phyloP scores from a whole-genome alignment of 768 basidiomycete genomes.

The Agaricus blazei region DNA sequence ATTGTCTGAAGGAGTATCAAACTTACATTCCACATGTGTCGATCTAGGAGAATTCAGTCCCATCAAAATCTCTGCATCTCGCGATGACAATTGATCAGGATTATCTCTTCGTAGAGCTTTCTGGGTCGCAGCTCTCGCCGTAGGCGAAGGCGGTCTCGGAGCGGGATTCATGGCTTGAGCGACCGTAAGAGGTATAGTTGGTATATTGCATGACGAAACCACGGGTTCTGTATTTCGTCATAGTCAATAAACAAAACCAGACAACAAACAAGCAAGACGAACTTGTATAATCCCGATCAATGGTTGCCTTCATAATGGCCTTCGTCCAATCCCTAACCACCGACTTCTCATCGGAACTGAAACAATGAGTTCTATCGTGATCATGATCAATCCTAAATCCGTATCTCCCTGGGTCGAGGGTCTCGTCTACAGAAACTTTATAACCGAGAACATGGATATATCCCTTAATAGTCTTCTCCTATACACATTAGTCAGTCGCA shows the following conservation, averaged over 20 bases:
- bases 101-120: slow-evolving; percentile 82
- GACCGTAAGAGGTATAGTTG: slow-evolving; percentile 90
- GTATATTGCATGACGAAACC: slow-evolving; percentile 93
- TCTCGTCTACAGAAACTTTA: slow-evolving; percentile 90
- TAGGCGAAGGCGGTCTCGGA: slow-evolving; percentile 90
- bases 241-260: slow-evolving; percentile 12
- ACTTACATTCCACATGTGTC: slow-evolving; percentile 10
- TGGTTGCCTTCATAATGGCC: slow-evolving; percentile 98
- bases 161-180: slow-evolving; percentile 97
- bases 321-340: slow-evolving; percentile 99
- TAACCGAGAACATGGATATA: slow-evolving; percentile 90
- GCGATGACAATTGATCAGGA: slow-evolving; percentile 71
- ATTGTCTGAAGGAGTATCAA: no score
- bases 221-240: slow-evolving; percentile 62
- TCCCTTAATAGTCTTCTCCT: slow-evolving; percentile 97
- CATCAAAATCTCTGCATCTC: slow-evolving; percentile 77
- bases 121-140: slow-evolving; percentile 83
- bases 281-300: slow-evolving; percentile 91
- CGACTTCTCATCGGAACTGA: slow-evolving; percentile 85
- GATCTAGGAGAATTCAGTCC: slow-evolving; percentile 33
- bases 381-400: slow-evolving; percentile 95
- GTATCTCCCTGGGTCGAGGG: slow-evolving; percentile 86
- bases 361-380: slow-evolving; percentile 79
- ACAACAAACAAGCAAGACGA: slow-evolving; percentile 21
- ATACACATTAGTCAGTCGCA: slow-evolving; percentile 4